Percentiles rank a stretch among this genome's conserved stretches.
Evolutionary conservation across 176 grass and related monocot genomes (phyloP).

Genomic region (Chloris gayana): DNA sequence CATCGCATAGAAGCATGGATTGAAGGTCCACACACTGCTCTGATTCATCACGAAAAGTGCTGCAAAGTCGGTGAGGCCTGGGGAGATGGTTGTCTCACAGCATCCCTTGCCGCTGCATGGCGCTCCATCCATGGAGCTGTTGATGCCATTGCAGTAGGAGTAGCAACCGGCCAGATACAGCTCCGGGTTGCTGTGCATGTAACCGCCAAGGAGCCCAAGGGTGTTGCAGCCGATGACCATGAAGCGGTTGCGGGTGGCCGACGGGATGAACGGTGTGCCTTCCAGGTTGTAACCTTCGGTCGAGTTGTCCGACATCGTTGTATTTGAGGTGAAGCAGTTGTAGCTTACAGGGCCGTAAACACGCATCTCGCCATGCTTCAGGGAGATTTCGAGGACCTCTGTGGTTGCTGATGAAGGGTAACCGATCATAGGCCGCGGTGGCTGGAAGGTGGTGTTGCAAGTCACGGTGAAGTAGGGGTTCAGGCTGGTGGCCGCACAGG

Average conservation of each 20-base stretch:
- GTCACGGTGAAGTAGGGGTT: neutral
- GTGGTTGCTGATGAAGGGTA: rapidly evolving
- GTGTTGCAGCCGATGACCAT: slow-evolving; percentile 34
- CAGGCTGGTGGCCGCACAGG: slow-evolving; percentile 2
- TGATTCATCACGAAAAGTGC: neutral
- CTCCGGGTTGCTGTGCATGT: neutral
- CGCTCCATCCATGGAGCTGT: slow-evolving; percentile 11
- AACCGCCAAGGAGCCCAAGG: slow-evolving; percentile 4
- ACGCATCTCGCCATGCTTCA: slow-evolving; percentile 34
- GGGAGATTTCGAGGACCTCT: slow-evolving; percentile 30
- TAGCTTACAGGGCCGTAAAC: neutral
- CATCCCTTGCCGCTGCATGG: slow-evolving; percentile 39
- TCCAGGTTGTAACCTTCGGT: neutral
- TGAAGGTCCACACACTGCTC: slow-evolving; percentile 34
- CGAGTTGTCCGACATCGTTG: neutral
- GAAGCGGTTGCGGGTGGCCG: slow-evolving; percentile 31
- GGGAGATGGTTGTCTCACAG: slow-evolving; percentile 35
- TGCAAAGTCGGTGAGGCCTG: neutral
- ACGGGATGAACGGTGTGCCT: slow-evolving; percentile 19
- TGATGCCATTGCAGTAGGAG: slow-evolving; percentile 41
- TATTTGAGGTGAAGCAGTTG: slow-evolving; percentile 29
- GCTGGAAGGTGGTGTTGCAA: slow-evolving; percentile 32
- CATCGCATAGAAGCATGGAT: slow-evolving; percentile 47
- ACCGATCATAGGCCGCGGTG: slow-evolving; percentile 16
- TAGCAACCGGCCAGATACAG: slow-evolving; percentile 36